Conservation (phyloP, 495 filamentous ascomycete genomes). For the Talaromyces wortmannii region DNA sequence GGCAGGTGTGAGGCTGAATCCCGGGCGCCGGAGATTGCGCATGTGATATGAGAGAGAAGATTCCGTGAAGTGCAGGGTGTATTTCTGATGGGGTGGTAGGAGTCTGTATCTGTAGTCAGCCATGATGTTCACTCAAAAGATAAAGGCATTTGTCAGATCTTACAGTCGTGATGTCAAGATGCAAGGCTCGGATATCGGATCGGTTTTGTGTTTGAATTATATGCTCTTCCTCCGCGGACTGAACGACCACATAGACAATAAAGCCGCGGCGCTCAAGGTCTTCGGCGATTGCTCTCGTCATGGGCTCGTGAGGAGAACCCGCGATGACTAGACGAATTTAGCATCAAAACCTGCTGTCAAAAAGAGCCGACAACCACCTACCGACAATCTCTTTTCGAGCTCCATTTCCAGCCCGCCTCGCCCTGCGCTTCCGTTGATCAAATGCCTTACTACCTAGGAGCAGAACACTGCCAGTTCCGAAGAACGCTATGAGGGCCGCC, state of each 20-base stretch:
- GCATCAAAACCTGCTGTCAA: not conserved
- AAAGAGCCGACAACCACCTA: conserved; percentile 15
- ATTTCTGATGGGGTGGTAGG: conserved; percentile 49
- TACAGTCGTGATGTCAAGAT: conserved; percentile 67
- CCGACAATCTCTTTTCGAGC: conserved; percentile 79
- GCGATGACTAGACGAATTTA: conserved; percentile 53
- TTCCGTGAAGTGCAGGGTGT: conserved; percentile 44
- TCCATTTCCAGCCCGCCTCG: conserved; percentile 72
- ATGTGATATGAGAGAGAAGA: conserved; percentile 54
- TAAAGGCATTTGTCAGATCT: not conserved
- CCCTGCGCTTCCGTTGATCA: conserved; percentile 61
- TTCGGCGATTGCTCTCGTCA: conserved; percentile 70
- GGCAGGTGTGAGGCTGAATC: conserved; percentile 64
- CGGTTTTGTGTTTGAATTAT: conserved; percentile 66
- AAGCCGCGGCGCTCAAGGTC: conserved; percentile 90
- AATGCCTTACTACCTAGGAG: conserved; percentile 54
- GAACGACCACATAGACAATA: conserved; percentile 84
- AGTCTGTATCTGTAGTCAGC: conserved; percentile 30
- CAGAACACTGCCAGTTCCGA: conserved; percentile 62
- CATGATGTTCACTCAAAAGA: not conserved
- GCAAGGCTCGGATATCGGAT: conserved; percentile 72
- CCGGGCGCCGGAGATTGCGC: conserved; percentile 66
- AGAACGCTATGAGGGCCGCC: conserved; percentile 57
- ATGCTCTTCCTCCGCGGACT: conserved; percentile 72
- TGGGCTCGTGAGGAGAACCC: conserved; percentile 71